Evolutionary conservation across 345 rosid genomes (phyloP), one percentile per base, ranked within the genome.

Genomic region (Adansonia digitata): DNA sequence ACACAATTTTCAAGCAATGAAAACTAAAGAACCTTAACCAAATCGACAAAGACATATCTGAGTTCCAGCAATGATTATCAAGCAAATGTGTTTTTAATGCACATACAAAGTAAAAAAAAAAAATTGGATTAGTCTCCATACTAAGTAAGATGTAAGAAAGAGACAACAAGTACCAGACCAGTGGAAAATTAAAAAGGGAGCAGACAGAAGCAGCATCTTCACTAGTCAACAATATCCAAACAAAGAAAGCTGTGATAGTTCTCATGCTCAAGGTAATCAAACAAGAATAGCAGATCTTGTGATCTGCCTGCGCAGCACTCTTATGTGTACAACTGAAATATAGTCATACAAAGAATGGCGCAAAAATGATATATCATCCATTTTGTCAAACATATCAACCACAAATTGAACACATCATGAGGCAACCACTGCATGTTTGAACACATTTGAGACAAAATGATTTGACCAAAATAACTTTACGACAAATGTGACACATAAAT

Each of bases 51-150:
- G 43, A 43, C 7, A 24, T 43, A 43, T 52, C 42, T 12, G 5
- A 49, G 39, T 69, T 69, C 42, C 31, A 20, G 7, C 37, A 71
- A 22, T 14, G 14, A 24, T 22, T 18, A 22, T 22, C 10, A 2
- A 55, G 46, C 18, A 40, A 55, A 71, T 12, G 13, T 14, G 20
- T 20, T 39, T 6, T 43, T 26, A 43, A 67, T 7, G 53, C 53
- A 26, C 37, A 14, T 18, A 67, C 22, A 43, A 67, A 43, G 22
- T 14, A 94, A 53, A 43, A 42, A 17, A 43, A 66, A 40, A 48
- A 13, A 67, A 7, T 6, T 67, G 53, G 5, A 24, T 29, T 43
- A 26, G 3, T 43, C 52, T 43, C 10, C 71, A 67, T 2, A 14
- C 51, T 24, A 26, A 2, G 12, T 13, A 43, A 43, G 34, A 20